Percentiles rank a stretch among this genome's conserved stretches.
Evolutionary conservation across 1,284 basidiomycete genomes (phyloP).

Genomic region (Marasmius oreades): DNA sequence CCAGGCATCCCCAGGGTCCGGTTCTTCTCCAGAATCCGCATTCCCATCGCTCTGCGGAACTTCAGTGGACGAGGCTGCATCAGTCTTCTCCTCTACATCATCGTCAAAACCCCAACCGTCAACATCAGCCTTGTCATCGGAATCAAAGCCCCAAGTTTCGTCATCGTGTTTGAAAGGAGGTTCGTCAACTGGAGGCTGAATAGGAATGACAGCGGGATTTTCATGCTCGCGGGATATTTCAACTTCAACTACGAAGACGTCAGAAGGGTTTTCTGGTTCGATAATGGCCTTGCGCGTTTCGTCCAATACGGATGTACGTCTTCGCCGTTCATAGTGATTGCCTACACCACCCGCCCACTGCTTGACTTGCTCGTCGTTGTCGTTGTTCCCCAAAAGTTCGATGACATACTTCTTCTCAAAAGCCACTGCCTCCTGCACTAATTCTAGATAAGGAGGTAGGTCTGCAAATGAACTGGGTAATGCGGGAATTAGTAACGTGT

Average conservation of each 20-base stretch:
- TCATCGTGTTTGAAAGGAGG: conserved; percentile 12
- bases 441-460: conserved; percentile 59
- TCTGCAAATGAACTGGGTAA: conserved; percentile 58
- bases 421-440: conserved; percentile 49
- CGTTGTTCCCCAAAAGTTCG: conserved; percentile 45
- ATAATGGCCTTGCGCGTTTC: conserved; percentile 47
- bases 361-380: conserved; percentile 48
- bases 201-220: conserved; percentile 28
- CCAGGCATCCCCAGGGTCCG: conserved; percentile 57
- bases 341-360: conserved; percentile 61
- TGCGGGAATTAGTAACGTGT: conserved; percentile 60
- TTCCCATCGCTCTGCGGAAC: conserved; percentile 19
- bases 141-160: conserved; percentile 26
- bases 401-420: conserved; percentile 61
- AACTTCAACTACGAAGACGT: conserved; percentile 36
- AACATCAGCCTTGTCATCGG: conserved; percentile 39
- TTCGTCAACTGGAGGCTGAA: conserved; percentile 25
- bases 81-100: conserved; percentile 11
- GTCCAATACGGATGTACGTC: conserved; percentile 62
- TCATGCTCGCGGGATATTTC: conserved; percentile 26
- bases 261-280: conserved; percentile 27
- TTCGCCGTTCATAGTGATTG: conserved; percentile 70
- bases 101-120: conserved; percentile 37
- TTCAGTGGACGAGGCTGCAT: conserved; percentile 12
- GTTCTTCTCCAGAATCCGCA: conserved; percentile 21